Conservation (phyloP, 805 yeast species). For the Maudiozyma barnettii region DNA sequence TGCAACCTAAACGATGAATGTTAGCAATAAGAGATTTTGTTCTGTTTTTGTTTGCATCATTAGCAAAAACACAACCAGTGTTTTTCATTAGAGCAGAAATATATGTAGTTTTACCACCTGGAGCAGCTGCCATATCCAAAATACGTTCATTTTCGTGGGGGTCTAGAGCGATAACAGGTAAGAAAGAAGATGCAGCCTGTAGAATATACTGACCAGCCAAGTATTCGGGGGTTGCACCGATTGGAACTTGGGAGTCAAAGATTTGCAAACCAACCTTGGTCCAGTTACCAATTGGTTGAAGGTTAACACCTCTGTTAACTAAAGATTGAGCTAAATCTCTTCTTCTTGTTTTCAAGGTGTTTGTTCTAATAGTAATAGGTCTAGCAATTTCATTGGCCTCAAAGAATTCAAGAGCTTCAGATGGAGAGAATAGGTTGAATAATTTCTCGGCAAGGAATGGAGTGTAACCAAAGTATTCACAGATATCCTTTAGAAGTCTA, state of each 20-base stretch:
- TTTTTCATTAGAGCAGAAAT: slow-evolving; percentile 94
- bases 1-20: slow-evolving; percentile 93
- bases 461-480: slow-evolving; percentile 89
- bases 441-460: slow-evolving; percentile 88
- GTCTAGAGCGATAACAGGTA: slow-evolving; percentile 94
- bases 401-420: slow-evolving; percentile 95
- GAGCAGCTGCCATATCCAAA: slow-evolving; percentile 98
- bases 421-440: slow-evolving; percentile 82
- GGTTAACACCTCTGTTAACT: slow-evolving; percentile 92
- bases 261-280: slow-evolving; percentile 96
- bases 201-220: slow-evolving; percentile 94
- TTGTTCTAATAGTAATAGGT: slow-evolving; percentile 96
- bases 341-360: slow-evolving; percentile 87
- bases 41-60: slow-evolving; percentile 93
- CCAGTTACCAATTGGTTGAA: slow-evolving; percentile 97
- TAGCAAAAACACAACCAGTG: slow-evolving; percentile 95
- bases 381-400: slow-evolving; percentile 97
- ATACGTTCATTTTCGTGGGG: slow-evolving; percentile 97
- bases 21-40: slow-evolving; percentile 95
- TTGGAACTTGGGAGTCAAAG: slow-evolving; percentile 97
- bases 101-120: slow-evolving; percentile 97
- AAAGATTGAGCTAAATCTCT: slow-evolving; percentile 91
- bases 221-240: slow-evolving; percentile 99
- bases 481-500: slow-evolving; percentile 74
- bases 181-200: slow-evolving; percentile 96